Conservation (phyloP, 352 stramenopile genomes). For the Pythium dissimile region DNA sequence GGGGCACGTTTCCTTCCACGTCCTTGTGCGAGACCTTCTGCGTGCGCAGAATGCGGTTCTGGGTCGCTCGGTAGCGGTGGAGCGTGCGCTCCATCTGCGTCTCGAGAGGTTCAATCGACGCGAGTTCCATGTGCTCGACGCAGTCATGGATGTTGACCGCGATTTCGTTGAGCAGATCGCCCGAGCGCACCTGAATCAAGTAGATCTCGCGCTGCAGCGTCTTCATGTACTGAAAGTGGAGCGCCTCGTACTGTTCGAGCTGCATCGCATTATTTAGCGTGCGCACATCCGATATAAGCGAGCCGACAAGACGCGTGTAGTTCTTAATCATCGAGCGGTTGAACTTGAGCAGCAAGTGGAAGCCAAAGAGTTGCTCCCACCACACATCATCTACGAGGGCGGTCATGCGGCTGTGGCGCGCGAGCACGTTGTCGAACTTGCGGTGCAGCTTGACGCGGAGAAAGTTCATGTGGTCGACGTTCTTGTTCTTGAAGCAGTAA, state of each 20-base stretch:
- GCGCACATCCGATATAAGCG: constrained; percentile 57
- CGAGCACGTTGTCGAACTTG: constrained; percentile 58
- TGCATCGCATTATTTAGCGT: constrained; percentile 80
- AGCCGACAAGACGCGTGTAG: constrained; percentile 61
- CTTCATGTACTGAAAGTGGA: constrained; percentile 80
- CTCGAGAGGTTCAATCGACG: constrained; percentile 42
- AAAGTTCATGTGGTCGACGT: constrained; percentile 82
- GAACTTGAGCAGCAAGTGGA: constrained; percentile 64
- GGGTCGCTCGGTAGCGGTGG: constrained; percentile 50
- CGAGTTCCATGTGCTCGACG: constrained; percentile 44
- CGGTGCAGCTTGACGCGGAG: constrained; percentile 63
- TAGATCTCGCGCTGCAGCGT: constrained; percentile 79
- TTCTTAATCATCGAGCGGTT: constrained; percentile 67
- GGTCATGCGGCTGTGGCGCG: constrained; percentile 56
- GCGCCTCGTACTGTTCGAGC: constrained; percentile 65
- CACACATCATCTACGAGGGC: constrained; percentile 65
- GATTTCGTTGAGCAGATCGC: constrained; percentile 69
- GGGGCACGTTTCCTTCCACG: constrained; percentile 75
- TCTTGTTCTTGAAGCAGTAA: constrained; percentile 88
- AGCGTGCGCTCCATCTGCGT: constrained; percentile 69
- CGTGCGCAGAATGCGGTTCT: constrained; percentile 49
- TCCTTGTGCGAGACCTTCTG: constrained; percentile 60
- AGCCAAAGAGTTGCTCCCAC: constrained; percentile 79
- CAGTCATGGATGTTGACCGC: constrained; percentile 53
- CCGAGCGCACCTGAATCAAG: constrained; percentile 63